Evolutionary conservation across 2,329 filamentous ascomycete species (phyloP).

Genomic region (Stagonosporopsis vannaccii): DNA sequence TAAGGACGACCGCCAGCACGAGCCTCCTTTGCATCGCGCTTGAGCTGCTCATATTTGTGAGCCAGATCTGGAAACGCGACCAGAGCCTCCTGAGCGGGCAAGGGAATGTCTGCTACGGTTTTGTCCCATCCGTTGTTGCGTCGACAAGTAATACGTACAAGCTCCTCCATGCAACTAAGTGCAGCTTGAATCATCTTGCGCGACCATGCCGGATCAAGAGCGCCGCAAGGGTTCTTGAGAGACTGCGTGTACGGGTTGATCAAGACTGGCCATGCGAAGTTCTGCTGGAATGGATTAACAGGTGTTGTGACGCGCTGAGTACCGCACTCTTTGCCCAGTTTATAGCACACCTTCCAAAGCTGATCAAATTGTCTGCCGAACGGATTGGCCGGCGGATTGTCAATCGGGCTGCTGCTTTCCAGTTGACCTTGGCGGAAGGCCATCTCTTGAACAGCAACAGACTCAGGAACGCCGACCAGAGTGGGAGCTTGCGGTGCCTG

Average conservation of each 20-base stretch:
- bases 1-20: slow-evolving; percentile 24
- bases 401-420: slow-evolving; percentile 13
- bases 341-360: slow-evolving; percentile 30
- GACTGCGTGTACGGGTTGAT: slow-evolving; percentile 39
- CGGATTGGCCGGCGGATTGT: slow-evolving; percentile 24
- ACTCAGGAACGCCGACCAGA: slow-evolving; percentile 27
- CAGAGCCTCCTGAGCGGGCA: slow-evolving; percentile 25
- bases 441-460: slow-evolving; percentile 31
- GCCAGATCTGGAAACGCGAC: slow-evolving; percentile 28
- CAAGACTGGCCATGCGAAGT: slow-evolving; percentile 33
- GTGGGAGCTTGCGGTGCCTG: slow-evolving; percentile 7
- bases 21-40: slow-evolving; percentile 29
- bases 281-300: slow-evolving; percentile 13
- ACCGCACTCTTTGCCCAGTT: slow-evolving; percentile 25
- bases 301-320: slow-evolving; percentile 11
- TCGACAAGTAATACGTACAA: slow-evolving; percentile 24
- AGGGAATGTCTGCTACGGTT: slow-evolving; percentile 31
- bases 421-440: slow-evolving; percentile 36
- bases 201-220: slow-evolving; percentile 26
- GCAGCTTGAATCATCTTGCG: slow-evolving; percentile 24
- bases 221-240: slow-evolving; percentile 31
- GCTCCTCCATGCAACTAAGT: slow-evolving; percentile 32
- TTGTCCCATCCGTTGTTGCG: slow-evolving; percentile 30
- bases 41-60: slow-evolving; percentile 27
- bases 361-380: slow-evolving; percentile 26